A percentile compares a stretch with the other conserved stretches of the same genome.
These are phyloP conservation scores for Penicillium paneum DNA, from an alignment of 2,329 filamentous ascomycete species.

Conservation along the genomic window DNA sequence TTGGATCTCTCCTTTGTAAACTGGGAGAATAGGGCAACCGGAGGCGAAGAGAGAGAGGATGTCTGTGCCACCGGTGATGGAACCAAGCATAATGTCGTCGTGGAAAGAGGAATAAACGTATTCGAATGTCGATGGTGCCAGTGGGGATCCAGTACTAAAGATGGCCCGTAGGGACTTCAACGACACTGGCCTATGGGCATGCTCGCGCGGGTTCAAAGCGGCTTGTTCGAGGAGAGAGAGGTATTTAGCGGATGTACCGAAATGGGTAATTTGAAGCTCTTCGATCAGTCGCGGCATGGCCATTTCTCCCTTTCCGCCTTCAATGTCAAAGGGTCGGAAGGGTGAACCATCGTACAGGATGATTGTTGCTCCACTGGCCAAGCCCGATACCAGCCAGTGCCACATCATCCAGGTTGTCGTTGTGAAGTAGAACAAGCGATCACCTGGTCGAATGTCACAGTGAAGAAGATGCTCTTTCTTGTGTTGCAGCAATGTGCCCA, in stretches of 20 bases:
- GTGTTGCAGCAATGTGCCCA: constrained; percentile 89
- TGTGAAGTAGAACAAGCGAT: constrained; percentile 87
- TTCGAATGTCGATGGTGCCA: constrained; percentile 87
- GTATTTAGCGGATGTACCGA: constrained; percentile 92
- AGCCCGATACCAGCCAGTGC: constrained; percentile 89
- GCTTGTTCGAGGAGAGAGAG: constrained; percentile 86
- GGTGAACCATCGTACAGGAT: constrained; percentile 91
- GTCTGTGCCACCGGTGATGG: constrained; percentile 93
- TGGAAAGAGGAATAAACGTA: constrained; percentile 88
- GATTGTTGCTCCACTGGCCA: constrained; percentile 77
- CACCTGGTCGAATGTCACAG: constrained; percentile 69
- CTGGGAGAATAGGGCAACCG: constrained; percentile 71
- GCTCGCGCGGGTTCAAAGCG: constrained; percentile 57
- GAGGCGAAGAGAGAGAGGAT: constrained; percentile 94
- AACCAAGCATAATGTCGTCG: constrained; percentile 74
- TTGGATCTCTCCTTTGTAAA: constrained; percentile 71
- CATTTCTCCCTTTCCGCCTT: constrained; percentile 63
- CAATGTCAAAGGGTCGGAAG: constrained; percentile 64
- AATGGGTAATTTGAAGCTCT: constrained; percentile 79
- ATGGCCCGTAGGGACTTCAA: constrained; percentile 68
- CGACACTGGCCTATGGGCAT: constrained; percentile 42
- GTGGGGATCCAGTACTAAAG: constrained; percentile 88
- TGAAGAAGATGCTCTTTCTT: constrained; percentile 95
- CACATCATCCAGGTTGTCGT: constrained; percentile 99
- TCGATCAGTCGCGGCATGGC: constrained; percentile 81